Base-by-base conservation (phyloP, 768 basidiomycete genomes). In the Termitomyces sp. region DNA sequence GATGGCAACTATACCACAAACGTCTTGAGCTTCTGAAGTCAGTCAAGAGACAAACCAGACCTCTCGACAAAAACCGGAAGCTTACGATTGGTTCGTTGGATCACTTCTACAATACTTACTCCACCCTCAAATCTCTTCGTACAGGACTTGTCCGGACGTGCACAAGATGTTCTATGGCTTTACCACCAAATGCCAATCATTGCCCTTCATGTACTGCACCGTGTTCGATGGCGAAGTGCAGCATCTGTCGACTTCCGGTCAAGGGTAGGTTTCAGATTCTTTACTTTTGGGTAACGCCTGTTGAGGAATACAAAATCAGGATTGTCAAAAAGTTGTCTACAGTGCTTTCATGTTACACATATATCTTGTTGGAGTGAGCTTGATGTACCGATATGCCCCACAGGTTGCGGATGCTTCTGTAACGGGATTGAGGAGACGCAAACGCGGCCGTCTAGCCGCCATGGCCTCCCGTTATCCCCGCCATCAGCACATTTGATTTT, bases 211-310 rank as follows among this genome's bases (percentile, higher is more conserved):
- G 82, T 62, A 75, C 73, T 58, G 74, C 73, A 9, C 72, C 75
- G n/a, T 78, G 74, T 46, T 75, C 73, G 5, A 79, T 78, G 70
- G 76, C 85, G 2, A 73, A 73, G 7, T 94, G 92, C 68, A 83
- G 89, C 0, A 81, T 93, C 18, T 93, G 92, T 70, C 81, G 90
- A 52, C 80, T 93, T 35, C 88, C 90, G 7, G 85, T 89, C 60
- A 89, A 85, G 80, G 90, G 92, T 85, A 63, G 11, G 78, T 70
- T 4, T 7, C 3, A 20, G 7, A 22, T 24, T 0, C 32, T 39
- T 33, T 3, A 20, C 4, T 3, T 9, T 39, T n/a, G 12, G 48
- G 22, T 54, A 46, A 24, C 22, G 28, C 33, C 28, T 53, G 42
- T 42, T 60, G 11, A 51, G 15, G n/a, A 39, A 55, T 45, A 22